These are phyloP conservation scores for Lipomyces kockii DNA, from an alignment of 805 yeast genomes.

Conservation along the genomic window DNA sequence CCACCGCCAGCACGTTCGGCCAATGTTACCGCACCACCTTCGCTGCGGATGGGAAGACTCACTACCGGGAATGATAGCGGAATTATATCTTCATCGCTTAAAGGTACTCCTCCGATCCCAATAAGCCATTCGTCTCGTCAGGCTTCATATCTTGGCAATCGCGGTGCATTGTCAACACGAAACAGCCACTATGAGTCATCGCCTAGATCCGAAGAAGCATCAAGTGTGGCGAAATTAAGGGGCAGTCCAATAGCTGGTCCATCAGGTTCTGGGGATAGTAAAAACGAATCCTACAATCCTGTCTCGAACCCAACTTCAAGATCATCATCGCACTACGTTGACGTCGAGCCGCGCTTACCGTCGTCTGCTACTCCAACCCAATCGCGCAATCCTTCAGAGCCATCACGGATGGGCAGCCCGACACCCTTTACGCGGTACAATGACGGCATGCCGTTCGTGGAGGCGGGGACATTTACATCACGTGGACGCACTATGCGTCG, in stretches of 20 bases:
- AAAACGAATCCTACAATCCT: not conserved
- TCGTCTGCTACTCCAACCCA: constrained; percentile 14
- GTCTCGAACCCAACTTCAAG: not conserved
- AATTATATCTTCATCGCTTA: constrained; percentile 1
- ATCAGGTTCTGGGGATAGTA: not conserved
- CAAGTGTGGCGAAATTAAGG: not conserved
- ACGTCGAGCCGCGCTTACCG: constrained; percentile 20
- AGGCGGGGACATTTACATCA: constrained; percentile 1
- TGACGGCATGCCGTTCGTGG: constrained; percentile 1
- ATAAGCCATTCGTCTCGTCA: not conserved
- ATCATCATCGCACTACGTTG: constrained; percentile 26
- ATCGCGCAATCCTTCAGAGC: constrained; percentile 7
- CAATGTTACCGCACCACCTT: constrained; percentile 8
- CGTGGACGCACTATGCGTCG: constrained; percentile 27
- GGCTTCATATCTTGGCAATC: not conserved
- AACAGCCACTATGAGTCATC: not conserved
- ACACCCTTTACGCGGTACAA: constrained; percentile 24
- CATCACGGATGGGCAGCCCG: constrained; percentile 10
- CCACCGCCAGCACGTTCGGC: constrained; percentile 15
- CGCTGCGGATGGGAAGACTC: constrained; percentile 1
- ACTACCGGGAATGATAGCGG: not conserved
- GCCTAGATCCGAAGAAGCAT: not conserved
- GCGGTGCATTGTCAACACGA: not conserved
- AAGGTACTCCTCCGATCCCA: not conserved
- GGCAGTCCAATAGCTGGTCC: not conserved